Conservation (phyloP, 768 basidiomycete species). For the Floccularia luteovirens region DNA sequence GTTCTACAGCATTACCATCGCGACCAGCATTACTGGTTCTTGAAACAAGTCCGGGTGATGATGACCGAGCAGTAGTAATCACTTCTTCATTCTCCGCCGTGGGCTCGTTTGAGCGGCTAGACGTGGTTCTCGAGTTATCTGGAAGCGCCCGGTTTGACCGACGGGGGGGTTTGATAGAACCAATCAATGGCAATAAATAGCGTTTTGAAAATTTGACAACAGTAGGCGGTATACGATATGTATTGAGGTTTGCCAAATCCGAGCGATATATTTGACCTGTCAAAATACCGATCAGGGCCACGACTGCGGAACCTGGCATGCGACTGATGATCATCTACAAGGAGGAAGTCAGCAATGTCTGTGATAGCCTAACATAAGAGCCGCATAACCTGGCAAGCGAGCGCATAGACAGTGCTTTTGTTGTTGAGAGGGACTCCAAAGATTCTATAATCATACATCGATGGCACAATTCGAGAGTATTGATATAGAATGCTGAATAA, state of each 20-base stretch:
- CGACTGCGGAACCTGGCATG: slow-evolving; percentile 56
- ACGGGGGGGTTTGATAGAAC: slow-evolving; percentile 52
- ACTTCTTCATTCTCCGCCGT: slow-evolving; percentile 43
- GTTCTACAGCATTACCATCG: slow-evolving; percentile 18
- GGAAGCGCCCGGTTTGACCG: slow-evolving; percentile 72
- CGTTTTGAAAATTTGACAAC: slow-evolving; percentile 47
- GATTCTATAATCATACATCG: slow-evolving; percentile 67
- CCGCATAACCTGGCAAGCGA: slow-evolving; percentile 58
- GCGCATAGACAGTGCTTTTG: slow-evolving; percentile 66
- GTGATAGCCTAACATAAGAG: neutral
- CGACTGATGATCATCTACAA: slow-evolving; percentile 62
- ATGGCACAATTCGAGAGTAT: slow-evolving; percentile 70
- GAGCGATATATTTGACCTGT: slow-evolving; percentile 79
- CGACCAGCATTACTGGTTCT: slow-evolving; percentile 13
- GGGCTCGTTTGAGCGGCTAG: slow-evolving; percentile 11
- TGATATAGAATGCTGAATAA: slow-evolving; percentile 82
- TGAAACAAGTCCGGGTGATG: slow-evolving; percentile 12
- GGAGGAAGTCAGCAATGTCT: slow-evolving; percentile 4
- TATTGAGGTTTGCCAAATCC: slow-evolving; percentile 71
- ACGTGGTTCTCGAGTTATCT: slow-evolving; percentile 29
- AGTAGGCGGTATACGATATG: slow-evolving; percentile 65
- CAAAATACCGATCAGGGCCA: slow-evolving; percentile 57
- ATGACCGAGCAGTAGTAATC: slow-evolving; percentile 49
- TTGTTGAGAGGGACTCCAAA: slow-evolving; percentile 70
- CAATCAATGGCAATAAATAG: slow-evolving; percentile 62